These are phyloP conservation scores for Candida oleophila DNA, from an alignment of 805 yeast species.

Conservation along the genomic window DNA sequence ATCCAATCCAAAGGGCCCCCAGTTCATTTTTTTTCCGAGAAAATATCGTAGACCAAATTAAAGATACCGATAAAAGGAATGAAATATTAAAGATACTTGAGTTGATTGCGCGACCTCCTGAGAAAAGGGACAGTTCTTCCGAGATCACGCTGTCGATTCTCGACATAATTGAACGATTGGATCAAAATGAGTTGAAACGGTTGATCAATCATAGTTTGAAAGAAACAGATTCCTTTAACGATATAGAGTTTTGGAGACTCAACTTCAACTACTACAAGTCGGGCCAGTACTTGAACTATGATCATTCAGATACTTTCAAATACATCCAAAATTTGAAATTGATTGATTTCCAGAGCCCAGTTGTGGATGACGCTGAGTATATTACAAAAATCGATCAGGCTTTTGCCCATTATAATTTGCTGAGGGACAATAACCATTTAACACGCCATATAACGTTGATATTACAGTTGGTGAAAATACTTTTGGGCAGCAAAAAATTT, in stretches of 20 bases:
- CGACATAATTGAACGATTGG: slow-evolving; percentile 5
- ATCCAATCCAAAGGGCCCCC: neutral
- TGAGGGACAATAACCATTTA: slow-evolving; percentile 2
- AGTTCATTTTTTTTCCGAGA: slow-evolving; percentile 14
- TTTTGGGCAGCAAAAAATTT: slow-evolving; percentile 11
- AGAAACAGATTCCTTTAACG: slow-evolving; percentile 19
- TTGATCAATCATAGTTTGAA: slow-evolving; percentile 10
- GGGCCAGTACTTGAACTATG: slow-evolving; percentile 32
- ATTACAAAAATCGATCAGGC: slow-evolving; percentile 14
- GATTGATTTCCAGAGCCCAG: slow-evolving; percentile 13
- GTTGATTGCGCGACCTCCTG: neutral
- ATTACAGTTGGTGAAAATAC: slow-evolving; percentile 8
- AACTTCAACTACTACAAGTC: slow-evolving; percentile 27
- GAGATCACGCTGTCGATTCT: neutral
- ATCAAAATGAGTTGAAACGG: neutral
- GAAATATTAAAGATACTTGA: slow-evolving; percentile 18
- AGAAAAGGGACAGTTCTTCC: neutral
- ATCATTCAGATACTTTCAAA: slow-evolving; percentile 25
- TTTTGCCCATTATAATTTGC: slow-evolving; percentile 15
- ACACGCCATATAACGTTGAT: slow-evolving; percentile 12
- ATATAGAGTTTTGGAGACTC: slow-evolving; percentile 20
- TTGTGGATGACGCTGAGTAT: slow-evolving; percentile 19
- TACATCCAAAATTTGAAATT: slow-evolving; percentile 9
- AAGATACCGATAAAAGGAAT: slow-evolving; percentile 13
- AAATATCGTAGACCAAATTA: slow-evolving; percentile 17